Percentiles rank a stretch among this genome's conserved stretches.
phyloP scores from a whole-genome alignment of 306 rosid species.

The Lathyrus sativus region DNA sequence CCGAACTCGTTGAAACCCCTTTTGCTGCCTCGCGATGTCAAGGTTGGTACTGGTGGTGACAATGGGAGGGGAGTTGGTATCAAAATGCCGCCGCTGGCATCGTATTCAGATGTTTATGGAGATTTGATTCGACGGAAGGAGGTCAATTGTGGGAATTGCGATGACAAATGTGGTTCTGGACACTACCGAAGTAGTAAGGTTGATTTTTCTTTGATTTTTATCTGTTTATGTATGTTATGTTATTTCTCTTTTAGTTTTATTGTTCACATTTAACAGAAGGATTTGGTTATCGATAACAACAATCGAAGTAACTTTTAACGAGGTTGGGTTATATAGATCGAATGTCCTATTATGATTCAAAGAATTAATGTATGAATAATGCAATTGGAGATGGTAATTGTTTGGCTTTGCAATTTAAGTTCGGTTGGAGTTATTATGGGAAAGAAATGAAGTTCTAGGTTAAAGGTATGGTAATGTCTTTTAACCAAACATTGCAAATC shows the following conservation, averaged over 20 bases:
- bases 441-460: background rate
- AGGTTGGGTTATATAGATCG: background rate
- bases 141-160: slow-evolving; percentile 64
- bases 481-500: background rate
- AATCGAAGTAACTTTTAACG: background rate
- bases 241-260: background rate
- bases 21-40: slow-evolving; percentile 37
- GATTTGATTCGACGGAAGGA: slow-evolving; percentile 51
- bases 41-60: slow-evolving; percentile 24
- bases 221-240: background rate
- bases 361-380: background rate
- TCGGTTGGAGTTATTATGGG: background rate
- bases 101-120: slow-evolving; percentile 64
- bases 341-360: background rate
- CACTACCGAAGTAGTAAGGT: slow-evolving; percentile 66
- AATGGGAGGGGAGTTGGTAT: slow-evolving; percentile 39
- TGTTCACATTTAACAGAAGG: background rate
- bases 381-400: background rate
- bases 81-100: slow-evolving; percentile 66
- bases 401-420: slow-evolving; percentile 1
- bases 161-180: slow-evolving; percentile 59
- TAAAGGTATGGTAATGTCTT: background rate
- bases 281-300: background rate
- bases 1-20: slow-evolving; percentile 81
- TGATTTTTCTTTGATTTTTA: background rate